Evolutionary conservation across 2,329 filamentous ascomycete species (phyloP).

Genomic region (Pseudogymnoascus sp.): DNA sequence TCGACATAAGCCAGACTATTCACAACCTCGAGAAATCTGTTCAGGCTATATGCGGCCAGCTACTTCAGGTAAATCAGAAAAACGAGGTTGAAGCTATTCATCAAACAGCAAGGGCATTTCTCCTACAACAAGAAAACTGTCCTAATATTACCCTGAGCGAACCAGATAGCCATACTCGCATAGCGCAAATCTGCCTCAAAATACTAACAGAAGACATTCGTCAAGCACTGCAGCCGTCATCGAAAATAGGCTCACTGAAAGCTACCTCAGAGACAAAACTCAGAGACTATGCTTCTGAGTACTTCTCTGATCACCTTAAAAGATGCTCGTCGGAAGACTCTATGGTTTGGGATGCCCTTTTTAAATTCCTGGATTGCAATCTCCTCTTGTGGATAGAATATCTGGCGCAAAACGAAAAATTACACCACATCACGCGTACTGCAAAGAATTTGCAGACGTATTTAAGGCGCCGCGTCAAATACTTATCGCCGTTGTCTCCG

Average conservation of each 20-base stretch:
- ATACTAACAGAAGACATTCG: constrained; percentile 18
- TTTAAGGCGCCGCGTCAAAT: constrained; percentile 12
- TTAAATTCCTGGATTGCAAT: constrained; percentile 9
- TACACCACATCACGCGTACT: constrained; percentile 24
- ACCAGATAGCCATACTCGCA: constrained; percentile 19
- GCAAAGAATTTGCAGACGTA: constrained; percentile 29
- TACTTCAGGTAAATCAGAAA: constrained; percentile 24
- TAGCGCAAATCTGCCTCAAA: constrained; percentile 24
- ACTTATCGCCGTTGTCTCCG: constrained; percentile 8
- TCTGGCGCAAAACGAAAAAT: constrained; percentile 21
- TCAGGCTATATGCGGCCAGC: constrained; percentile 30
- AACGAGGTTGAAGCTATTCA: constrained; percentile 25
- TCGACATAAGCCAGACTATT: constrained; percentile 25
- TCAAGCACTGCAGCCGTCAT: not conserved
- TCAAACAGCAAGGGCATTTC: constrained; percentile 26
- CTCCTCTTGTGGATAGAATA: constrained; percentile 30
- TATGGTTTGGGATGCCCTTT: not conserved
- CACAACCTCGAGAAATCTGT: constrained; percentile 21
- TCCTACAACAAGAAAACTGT: constrained; percentile 19
- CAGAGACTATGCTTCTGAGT: constrained; percentile 11
- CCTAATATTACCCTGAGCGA: constrained; percentile 24
- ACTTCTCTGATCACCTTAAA: constrained; percentile 14
- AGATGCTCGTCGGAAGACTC: constrained; percentile 8
- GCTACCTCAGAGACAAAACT: not conserved
- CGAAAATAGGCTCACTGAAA: not conserved